Evolutionary conservation across 805 yeast genomes (phyloP), one percentile per base, ranked within the genome.

Genomic region (Sungouiella blattae): DNA sequence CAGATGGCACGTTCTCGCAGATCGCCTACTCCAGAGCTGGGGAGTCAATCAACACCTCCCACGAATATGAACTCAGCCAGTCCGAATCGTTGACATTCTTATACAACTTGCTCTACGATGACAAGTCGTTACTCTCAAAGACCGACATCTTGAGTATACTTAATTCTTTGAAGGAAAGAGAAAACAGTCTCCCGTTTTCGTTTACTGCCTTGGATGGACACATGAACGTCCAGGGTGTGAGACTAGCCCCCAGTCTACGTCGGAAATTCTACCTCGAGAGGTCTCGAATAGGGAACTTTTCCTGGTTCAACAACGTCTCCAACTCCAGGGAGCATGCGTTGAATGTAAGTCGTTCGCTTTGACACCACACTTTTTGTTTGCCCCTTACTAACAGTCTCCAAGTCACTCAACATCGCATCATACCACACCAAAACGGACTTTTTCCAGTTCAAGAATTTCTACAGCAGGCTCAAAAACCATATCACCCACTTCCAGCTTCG

Each of bases 401-500:
- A 61, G 65, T 41, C 47, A 14, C 28, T 52, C 8, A 50, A 44
- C 40, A 39, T 55, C 28, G 24, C 36, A 9, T 30, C 36, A 0
- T 51, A 43, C 42, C 32, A 43, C 21, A 40, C 53, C 8, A 51
- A 46, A 21, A 60, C 69, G 6, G 66, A 67, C 25, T 63, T 69
- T 33, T 70, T 50, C 43, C 50, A 47, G 39, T 68, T 65, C 41
- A 53, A 62, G 23, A 58, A 56, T 33, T 71, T 67, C 43, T 70
- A 54, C 55, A 53, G 67, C 38, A 53, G 58, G 39, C 64, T 78
- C 6, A 68, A 66, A 33, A 74, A 79, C 5, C 69, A 65, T 42
- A 58, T 76, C 9, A 67, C 71, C 13, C 83, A 79, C 58, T 77
- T 77, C 51, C 83, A 78, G 55, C 58, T 78, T 22, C 56, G 83